phyloP scores from a whole-genome alignment of 1,139 yeast genomes.

The Eremothecium coryli region DNA sequence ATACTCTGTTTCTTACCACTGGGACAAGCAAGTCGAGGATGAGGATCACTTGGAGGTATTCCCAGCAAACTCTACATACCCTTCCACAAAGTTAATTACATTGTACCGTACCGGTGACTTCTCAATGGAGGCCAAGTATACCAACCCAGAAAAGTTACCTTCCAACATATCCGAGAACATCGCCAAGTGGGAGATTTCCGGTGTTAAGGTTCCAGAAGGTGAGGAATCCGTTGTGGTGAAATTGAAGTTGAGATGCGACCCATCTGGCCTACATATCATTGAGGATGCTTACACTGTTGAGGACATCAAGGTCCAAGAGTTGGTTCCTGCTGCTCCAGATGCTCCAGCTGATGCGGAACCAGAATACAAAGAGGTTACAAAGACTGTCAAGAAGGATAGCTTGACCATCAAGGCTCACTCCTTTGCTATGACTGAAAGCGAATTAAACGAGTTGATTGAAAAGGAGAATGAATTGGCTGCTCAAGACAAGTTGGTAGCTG shows the following conservation, averaged over 20 bases:
- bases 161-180: slow-evolving; percentile 54
- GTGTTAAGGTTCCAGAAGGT: slow-evolving; percentile 71
- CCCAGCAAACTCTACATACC: slow-evolving; percentile 90
- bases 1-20: slow-evolving; percentile 84
- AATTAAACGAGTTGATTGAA: slow-evolving; percentile 60
- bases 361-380: slow-evolving; percentile 83
- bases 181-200: slow-evolving; percentile 80
- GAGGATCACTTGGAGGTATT: slow-evolving; percentile 91
- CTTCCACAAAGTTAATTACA: slow-evolving; percentile 91
- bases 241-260: slow-evolving; percentile 92
- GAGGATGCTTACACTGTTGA: slow-evolving; percentile 94
- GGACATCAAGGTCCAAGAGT: slow-evolving; percentile 85
- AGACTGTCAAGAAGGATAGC: slow-evolving; percentile 85
- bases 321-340: slow-evolving; percentile 48
- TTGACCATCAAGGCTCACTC: slow-evolving; percentile 52
- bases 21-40: slow-evolving; percentile 89
- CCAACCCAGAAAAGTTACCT: slow-evolving; percentile 66
- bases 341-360: slow-evolving; percentile 66
- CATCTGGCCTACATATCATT: slow-evolving; percentile 88
- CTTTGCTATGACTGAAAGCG: slow-evolving; percentile 52
- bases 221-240: slow-evolving; percentile 78
- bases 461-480: slow-evolving; percentile 74
- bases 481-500: slow-evolving; percentile 94
- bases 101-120: slow-evolving; percentile 88
- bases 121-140: slow-evolving; percentile 76